Evolutionary conservation across 2,329 filamentous ascomycete genomes (phyloP), one percentile per base, ranked within the genome.

Genomic region (Beauveria sp.): DNA sequence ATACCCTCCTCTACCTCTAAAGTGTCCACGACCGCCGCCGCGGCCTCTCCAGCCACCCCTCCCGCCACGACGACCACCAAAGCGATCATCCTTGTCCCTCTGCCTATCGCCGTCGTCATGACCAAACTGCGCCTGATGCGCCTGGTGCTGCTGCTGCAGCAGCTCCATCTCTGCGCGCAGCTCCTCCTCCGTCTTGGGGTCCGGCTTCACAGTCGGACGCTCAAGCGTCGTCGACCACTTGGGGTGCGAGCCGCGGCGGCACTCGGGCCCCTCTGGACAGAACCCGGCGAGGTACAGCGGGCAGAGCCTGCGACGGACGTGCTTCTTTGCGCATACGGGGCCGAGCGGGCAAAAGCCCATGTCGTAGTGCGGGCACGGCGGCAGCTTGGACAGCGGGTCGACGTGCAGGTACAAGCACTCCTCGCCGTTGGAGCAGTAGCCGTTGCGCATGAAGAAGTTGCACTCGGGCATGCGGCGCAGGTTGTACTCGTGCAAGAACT

Each of bases 401-500:
- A 96, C 89, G 76, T 96, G 91, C 52, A 96, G 86, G 74, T 96
- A 96, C 5, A 96, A 80, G 71, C 95, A 99, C 77, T 99, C 95
- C 75, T 98, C 93, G 67, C 93, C 95, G 76, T 97, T 96, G 65
- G 90, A 91, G 77, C 95, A 99, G 74, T 96, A 97, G 61, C 91
- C 91, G 72, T 95, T 96, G 64, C 92, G 85, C 62, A 92, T 88
- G 77, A 93, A 98, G 76, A 96, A 96, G 71, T 96, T 96, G 78
- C 95, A 99, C 78, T 98, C 95, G 65, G 95, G 93, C 91, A 98
- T 98, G 75, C 95, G 93, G 66, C 95, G 88, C 68, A 99, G 84
- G 77, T 99, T 98, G 80, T 97, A 99, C 77, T 98, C 95, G 81
- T 99, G 95, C 54, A 98, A 81, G 71, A 98, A 99, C 79, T 99